Evolutionary conservation across 257 asterid genomes (phyloP), one percentile per base, ranked within the genome.

Genomic region (Rehmannia glutinosa): DNA sequence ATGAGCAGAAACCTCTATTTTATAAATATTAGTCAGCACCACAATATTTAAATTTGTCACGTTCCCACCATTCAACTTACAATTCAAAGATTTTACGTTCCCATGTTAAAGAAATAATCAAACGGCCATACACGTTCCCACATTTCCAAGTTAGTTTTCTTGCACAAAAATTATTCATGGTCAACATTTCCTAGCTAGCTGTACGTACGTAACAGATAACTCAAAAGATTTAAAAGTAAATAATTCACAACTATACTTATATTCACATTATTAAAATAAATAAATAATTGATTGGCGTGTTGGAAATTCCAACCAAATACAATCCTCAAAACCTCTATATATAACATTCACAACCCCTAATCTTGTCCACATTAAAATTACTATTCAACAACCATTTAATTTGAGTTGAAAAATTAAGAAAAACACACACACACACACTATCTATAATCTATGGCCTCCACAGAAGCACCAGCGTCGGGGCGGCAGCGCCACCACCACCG

Each of bases 391-490:
- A 35, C 45, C 28, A 11, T 33, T 25, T 13, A 16, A n/a, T n/a
- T n/a, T n/a, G n/a, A n/a, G n/a, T n/a, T n/a, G n/a, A n/a, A n/a
- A n/a, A n/a, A n/a, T n/a, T n/a, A n/a, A n/a, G n/a, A 17, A 55
- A 15, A 6, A 45, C 27, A 61, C 19, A 2, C 43, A 64, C 8
- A 43, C 47, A 61, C 17, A 57, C 52, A 19, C 20, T 58, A 11
- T n/a, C n/a, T n/a, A 49, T 0, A 49, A 39, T 65, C 57, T 54
- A 74, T 80, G 84, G 74, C 78, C 9, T 61, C 81, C 42, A 39
- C 53, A 17, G 60, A 66, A 0, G 15, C 75, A 20, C 27, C 55
- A 13, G 23, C 20, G 42, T 33, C 73, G 3, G 12, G 81, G 73
- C 45, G 56, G 78, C 62, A 20, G 80, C 42, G 2, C 68, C 47